phyloP scores from a whole-genome alignment of 805 yeast species.

The Groenewaldozyma tartarivorans region DNA sequence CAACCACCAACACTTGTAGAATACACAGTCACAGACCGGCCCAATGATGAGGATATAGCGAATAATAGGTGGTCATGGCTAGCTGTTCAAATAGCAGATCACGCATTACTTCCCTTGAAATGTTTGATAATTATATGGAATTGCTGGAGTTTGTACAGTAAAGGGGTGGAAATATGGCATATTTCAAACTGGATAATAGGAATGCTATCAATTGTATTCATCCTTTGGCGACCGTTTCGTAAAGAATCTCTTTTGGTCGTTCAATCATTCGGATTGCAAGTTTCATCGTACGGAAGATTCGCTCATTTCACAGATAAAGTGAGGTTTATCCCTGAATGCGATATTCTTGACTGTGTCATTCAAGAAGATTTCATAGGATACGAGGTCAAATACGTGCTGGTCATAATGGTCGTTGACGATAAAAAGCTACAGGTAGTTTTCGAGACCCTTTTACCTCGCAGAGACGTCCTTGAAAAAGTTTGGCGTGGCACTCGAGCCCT shows the following conservation, averaged over 20 bases:
- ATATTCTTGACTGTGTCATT: conserved; percentile 54
- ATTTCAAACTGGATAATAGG: no score
- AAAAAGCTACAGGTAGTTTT: conserved; percentile 27
- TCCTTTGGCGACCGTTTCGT: conserved; percentile 4
- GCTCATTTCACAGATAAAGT: conserved; percentile 19
- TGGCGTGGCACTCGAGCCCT: conserved; percentile 11
- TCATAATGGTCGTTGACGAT: conserved; percentile 41
- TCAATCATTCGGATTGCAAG: conserved; percentile 40
- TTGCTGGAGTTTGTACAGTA: neutral
- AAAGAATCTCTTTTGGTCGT: conserved; percentile 35
- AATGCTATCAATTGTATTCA: conserved; percentile 6
- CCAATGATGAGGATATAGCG: neutral
- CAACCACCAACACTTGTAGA: conserved; percentile 8
- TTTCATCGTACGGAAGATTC: conserved; percentile 27
- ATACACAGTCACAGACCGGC: conserved; percentile 3
- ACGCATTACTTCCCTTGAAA: neutral
- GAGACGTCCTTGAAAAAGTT: conserved; percentile 13
- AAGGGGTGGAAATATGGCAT: neutral
- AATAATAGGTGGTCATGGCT: neutral
- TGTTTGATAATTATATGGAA: neutral
- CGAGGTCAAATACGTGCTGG: conserved; percentile 56
- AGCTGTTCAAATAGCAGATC: neutral
- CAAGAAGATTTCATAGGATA: conserved; percentile 69
- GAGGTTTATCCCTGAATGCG: conserved; percentile 46
- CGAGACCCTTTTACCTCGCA: conserved; percentile 12